Percentiles rank a stretch among this genome's conserved stretches.
These are phyloP conservation scores for Westerdykella aurantiaca DNA, from an alignment of 2,329 filamentous ascomycete genomes.

Conservation along the genomic window DNA sequence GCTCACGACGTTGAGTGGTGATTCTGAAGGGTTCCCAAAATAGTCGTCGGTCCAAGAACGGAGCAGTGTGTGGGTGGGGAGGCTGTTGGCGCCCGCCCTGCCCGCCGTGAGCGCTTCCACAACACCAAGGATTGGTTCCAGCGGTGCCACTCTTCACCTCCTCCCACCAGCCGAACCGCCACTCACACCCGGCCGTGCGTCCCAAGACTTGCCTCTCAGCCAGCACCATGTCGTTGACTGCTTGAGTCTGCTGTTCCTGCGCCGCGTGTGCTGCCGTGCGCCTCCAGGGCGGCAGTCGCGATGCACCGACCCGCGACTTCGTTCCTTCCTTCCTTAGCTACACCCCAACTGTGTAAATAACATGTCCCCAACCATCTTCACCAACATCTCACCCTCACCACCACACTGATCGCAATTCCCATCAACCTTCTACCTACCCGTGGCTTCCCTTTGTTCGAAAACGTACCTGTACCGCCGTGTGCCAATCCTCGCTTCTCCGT, in stretches of 20 bases:
- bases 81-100: constrained; percentile 3
- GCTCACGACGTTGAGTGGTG: constrained; percentile 4
- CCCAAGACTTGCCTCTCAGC: not conserved
- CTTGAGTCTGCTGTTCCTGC: constrained; percentile 8
- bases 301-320: constrained; percentile 8
- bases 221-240: constrained; percentile 6
- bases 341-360: constrained; percentile 6
- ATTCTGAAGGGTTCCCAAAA: constrained; percentile 24
- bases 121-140: constrained; percentile 20
- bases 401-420: constrained; percentile 12
- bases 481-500: constrained; percentile 4
- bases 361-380: constrained; percentile 9
- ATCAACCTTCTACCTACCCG: constrained; percentile 8
- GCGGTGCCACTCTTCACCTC: not conserved
- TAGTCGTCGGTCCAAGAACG: constrained; percentile 15
- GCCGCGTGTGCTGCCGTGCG: constrained; percentile 9
- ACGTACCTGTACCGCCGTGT: constrained; percentile 1
- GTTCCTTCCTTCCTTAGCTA: constrained; percentile 9
- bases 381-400: constrained; percentile 12
- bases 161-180: not conserved
- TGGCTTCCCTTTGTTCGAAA: constrained; percentile 8
- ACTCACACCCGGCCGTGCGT: not conserved
- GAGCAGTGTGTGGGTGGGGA: constrained; percentile 13
- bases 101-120: constrained; percentile 26
- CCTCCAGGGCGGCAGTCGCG: constrained; percentile 12